phyloP scores from a whole-genome alignment of 1,284 basidiomycete species.

The Irpex sp. region DNA sequence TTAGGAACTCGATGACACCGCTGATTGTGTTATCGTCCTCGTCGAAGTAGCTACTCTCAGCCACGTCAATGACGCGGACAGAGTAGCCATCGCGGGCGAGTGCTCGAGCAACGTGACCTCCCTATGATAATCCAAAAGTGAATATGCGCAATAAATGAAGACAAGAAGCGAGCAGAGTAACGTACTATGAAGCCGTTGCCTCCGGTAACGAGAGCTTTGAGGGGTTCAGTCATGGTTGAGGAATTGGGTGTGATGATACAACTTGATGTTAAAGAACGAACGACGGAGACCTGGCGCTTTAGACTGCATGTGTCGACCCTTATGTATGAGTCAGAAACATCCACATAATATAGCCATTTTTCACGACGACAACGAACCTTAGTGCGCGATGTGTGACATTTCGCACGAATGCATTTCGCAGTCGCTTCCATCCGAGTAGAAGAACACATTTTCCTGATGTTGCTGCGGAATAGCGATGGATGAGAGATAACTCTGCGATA shows the following conservation, averaged over 20 bases:
- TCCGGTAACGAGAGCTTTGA: constrained; percentile 45
- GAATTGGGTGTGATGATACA: too few species aligned
- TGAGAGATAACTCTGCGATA: too few species aligned
- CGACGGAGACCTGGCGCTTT: background rate
- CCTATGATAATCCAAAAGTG: constrained; percentile 30
- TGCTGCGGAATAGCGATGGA: background rate
- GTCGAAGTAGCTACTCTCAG: constrained; percentile 21
- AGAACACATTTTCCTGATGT: background rate
- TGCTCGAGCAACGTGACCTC: constrained; percentile 44
- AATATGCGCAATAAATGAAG: background rate
- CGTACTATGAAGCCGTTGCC: constrained; percentile 58
- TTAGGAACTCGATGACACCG: constrained; percentile 33
- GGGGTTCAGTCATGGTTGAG: background rate
- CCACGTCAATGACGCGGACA: constrained; percentile 44
- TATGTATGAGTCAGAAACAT: background rate
- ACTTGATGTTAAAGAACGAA: background rate
- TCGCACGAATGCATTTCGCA: background rate
- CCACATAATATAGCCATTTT: background rate
- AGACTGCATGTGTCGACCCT: background rate
- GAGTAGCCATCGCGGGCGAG: constrained; percentile 30
- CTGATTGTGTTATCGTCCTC: constrained; percentile 7
- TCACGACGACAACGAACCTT: background rate
- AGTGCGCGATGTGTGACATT: too few species aligned
- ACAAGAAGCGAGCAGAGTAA: background rate
- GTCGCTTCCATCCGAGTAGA: background rate